Base-by-base conservation (phyloP, 805 yeast species). In the Metschnikowia koreensis region DNA sequence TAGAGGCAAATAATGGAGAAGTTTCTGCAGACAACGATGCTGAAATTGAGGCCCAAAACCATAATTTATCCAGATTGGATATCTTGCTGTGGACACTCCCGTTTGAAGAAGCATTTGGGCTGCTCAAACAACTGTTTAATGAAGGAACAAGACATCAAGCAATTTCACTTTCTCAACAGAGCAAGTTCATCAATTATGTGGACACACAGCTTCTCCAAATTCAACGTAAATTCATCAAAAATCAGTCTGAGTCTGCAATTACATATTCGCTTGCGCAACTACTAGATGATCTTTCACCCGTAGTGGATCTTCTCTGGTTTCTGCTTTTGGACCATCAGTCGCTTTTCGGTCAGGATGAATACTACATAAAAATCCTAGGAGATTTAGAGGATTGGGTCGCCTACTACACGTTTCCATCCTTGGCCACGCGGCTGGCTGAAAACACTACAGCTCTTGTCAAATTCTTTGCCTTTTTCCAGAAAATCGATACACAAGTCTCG, bases 331-430 rank as follows among this genome's bases (percentile, higher is more conserved):
- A 56, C 29, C 48, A 63, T 33, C 58, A 55, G 15, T 51, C 46
- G n/a, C 57, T 69, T 8, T 81, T 80, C 60, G 89, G 88, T 0
- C 92, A 86, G 63, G 72, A 79, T 0, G 82, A 82, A 47, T 86
- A 85, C 58, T 66, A 86, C 15, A 69, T 89, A 26, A 75, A 77
- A 39, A 74, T 87, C 2, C 80, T 89, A 45, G 89, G 87, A 46
- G 91, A 86, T 55, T 61, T 86, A 29, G 76, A 82, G 44, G 92
- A 86, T 56, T 86, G 80, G 58, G 57, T 84, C 8, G 76, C 71
- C 12, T 64, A 67, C 52, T 73, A 73, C 22, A 47, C 56, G 1
- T 46, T 65, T 16, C 64, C 64, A 27, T 46, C 46, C 3, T 38
- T 45, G 5, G 46, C 36, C 34, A 15, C 54, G 43, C 38, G 38